A percentile compares a stretch with the other conserved stretches of the same genome.
phyloP scores from a whole-genome alignment of 2,329 filamentous ascomycete genomes.

The Chalara sp. region DNA sequence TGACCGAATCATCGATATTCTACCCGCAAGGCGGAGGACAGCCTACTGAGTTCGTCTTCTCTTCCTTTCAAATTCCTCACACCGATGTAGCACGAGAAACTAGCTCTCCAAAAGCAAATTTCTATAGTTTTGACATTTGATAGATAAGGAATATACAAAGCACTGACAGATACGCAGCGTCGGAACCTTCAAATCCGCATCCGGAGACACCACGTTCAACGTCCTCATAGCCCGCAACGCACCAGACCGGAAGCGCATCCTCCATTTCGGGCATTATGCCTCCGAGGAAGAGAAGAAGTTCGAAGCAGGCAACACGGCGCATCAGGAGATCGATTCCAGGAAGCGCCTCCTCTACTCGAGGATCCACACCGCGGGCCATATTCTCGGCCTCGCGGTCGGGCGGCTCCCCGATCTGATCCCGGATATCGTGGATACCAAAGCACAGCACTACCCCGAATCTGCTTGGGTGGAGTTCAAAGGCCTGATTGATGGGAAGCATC shows the following conservation, averaged over 20 bases:
- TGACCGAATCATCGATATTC: conserved; percentile 63
- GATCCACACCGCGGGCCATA: conserved; percentile 67
- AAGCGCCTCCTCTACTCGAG: conserved; percentile 59
- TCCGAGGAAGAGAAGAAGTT: conserved; percentile 27
- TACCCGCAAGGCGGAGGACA: conserved; percentile 71
- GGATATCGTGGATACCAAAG: conserved; percentile 61
- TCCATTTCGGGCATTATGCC: conserved; percentile 53
- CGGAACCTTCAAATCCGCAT: conserved; percentile 8
- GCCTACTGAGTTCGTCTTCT: conserved; percentile 44
- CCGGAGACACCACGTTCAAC: background rate
- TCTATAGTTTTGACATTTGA: too few species aligned
- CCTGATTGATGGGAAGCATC: conserved; percentile 56
- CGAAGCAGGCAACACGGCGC: conserved; percentile 35
- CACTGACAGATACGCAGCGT: too few species aligned
- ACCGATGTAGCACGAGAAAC: too few species aligned
- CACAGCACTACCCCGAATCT: conserved; percentile 62
- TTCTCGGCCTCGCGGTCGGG: conserved; percentile 62
- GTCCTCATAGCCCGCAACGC: background rate
- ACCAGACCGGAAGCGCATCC: conserved; percentile 27
- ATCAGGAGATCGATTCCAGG: conserved; percentile 52
- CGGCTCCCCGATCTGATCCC: conserved; percentile 38
- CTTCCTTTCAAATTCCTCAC: background rate
- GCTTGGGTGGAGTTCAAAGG: conserved; percentile 64
- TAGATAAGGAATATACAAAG: too few species aligned
- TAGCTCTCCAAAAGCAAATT: too few species aligned